A percentile compares a stretch with the other conserved stretches of the same genome.
Conservation (phyloP, 495 filamentous ascomycete species). For the Penicillium nucicola region DNA sequence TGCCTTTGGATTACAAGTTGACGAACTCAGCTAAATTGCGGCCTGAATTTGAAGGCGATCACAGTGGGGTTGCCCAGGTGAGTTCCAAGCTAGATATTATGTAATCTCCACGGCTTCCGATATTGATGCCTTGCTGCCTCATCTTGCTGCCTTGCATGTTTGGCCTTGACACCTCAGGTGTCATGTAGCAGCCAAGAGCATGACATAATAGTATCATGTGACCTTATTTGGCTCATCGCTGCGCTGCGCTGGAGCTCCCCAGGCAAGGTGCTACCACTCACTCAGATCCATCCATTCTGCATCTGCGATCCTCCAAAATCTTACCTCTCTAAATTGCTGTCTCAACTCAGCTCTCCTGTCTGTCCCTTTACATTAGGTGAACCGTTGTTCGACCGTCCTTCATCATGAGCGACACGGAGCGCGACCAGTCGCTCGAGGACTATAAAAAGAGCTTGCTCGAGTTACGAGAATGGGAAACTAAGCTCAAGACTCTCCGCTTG, state of each 20-base stretch:
- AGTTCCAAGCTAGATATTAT: no score
- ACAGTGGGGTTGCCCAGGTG: no score
- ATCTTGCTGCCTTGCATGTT: conserved; percentile 2
- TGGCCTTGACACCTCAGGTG: conserved; percentile 6
- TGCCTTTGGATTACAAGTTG: no score
- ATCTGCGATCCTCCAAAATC: conserved; percentile 7
- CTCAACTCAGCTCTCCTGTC: neutral
- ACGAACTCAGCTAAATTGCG: no score
- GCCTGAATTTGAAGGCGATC: no score
- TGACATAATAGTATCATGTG: conserved; percentile 35
- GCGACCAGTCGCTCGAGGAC: conserved; percentile 76
- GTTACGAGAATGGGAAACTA: conserved; percentile 97
- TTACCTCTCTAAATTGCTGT: neutral
- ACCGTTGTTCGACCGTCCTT: conserved; percentile 6
- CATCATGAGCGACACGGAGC: conserved; percentile 62
- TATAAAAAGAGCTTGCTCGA: conserved; percentile 94
- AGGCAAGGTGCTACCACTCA: conserved; percentile 13
- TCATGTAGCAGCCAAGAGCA: conserved; percentile 1
- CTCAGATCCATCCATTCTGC: conserved; percentile 12
- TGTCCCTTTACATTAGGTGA: conserved; percentile 1
- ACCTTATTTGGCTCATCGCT: conserved; percentile 26
- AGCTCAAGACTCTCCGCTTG: conserved; percentile 84
- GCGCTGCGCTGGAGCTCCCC: conserved; percentile 24
- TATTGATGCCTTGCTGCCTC: conserved; percentile 9
- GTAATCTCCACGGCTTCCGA: conserved; percentile 8